These are phyloP conservation scores for Cutaneotrichosporon curvatum DNA, from an alignment of 1,284 basidiomycete genomes.

Conservation along the genomic window DNA sequence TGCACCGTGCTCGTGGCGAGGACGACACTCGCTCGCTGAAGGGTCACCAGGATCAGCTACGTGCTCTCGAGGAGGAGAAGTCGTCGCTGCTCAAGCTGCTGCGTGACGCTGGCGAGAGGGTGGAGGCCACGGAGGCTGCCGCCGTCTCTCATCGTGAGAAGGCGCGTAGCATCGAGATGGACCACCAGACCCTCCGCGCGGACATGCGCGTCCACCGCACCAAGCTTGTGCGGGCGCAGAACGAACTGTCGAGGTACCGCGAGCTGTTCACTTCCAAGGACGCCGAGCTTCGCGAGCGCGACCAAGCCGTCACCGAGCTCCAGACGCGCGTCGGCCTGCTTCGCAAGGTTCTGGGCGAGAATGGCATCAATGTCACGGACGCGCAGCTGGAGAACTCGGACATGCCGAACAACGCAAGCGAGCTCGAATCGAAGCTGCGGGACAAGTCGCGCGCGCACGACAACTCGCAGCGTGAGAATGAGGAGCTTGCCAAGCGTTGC, in stretches of 20 bases:
- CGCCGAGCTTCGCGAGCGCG: conserved; percentile 58
- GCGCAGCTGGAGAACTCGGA: conserved; percentile 51
- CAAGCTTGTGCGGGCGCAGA: conserved; percentile 65
- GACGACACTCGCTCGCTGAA: conserved; percentile 68
- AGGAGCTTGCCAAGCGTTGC: conserved; percentile 55
- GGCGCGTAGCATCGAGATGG: conserved; percentile 60
- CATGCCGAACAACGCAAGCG: conserved; percentile 41
- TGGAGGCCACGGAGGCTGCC: conserved; percentile 62
- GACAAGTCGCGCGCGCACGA: conserved; percentile 67
- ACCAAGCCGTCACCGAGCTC: conserved; percentile 63
- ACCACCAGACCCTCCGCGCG: conserved; percentile 62
- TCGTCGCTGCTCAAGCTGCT: conserved; percentile 67
- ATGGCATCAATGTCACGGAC: conserved; percentile 70
- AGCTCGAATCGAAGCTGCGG: conserved; percentile 67
- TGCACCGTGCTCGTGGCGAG: conserved; percentile 67
- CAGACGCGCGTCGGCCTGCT: conserved; percentile 72
- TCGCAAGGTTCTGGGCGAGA: conserved; percentile 60
- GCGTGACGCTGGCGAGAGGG: conserved; percentile 64
- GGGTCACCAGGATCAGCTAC: conserved; percentile 70
- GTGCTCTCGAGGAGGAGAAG: conserved; percentile 70
- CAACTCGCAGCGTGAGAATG: conserved; percentile 46
- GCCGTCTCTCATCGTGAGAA: conserved; percentile 64
- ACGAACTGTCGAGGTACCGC: conserved; percentile 64
- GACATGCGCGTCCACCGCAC: conserved; percentile 72
- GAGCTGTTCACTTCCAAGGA: conserved; percentile 67